Percentiles rank a stretch among this genome's conserved stretches.
These are phyloP conservation scores for Acacia confusa DNA, from an alignment of 306 rosid species.

Conservation along the genomic window DNA sequence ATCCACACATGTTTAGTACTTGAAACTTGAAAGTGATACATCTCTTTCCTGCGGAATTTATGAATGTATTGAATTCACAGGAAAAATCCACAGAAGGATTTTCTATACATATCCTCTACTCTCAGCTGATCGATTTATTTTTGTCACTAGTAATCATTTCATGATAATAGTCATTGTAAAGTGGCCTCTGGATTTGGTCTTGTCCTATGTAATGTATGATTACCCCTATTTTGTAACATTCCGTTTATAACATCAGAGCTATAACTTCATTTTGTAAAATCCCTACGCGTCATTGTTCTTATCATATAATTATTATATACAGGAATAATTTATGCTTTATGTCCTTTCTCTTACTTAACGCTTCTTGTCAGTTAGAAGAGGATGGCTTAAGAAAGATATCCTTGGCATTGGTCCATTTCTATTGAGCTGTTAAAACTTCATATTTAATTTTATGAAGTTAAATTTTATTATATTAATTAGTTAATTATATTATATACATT, in stretches of 20 bases:
- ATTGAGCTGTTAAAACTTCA: no score
- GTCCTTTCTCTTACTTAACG: background rate
- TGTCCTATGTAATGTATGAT: background rate
- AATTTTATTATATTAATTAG: no score
- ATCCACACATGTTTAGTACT: background rate
- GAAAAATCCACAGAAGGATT: conserved; percentile 1
- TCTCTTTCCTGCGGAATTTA: background rate
- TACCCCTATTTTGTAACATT: background rate
- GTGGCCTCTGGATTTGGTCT: background rate
- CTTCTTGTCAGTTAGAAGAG: background rate
- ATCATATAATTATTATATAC: no score
- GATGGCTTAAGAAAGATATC: background rate
- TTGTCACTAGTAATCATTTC: background rate
- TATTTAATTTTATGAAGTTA: no score
- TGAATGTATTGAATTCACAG: conserved; percentile 4
- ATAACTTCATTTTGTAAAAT: background rate
- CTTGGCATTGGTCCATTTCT: background rate
- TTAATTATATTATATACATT: no score
- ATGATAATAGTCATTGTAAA: background rate
- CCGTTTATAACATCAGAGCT: background rate
- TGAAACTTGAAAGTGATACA: background rate
- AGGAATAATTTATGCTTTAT: background rate
- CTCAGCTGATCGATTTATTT: conserved; percentile 2
- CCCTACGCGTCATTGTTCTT: background rate
- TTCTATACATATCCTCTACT: background rate